phyloP scores from a whole-genome alignment of 2,329 filamentous ascomycete genomes.

The Pseudocercospora macadamiae region DNA sequence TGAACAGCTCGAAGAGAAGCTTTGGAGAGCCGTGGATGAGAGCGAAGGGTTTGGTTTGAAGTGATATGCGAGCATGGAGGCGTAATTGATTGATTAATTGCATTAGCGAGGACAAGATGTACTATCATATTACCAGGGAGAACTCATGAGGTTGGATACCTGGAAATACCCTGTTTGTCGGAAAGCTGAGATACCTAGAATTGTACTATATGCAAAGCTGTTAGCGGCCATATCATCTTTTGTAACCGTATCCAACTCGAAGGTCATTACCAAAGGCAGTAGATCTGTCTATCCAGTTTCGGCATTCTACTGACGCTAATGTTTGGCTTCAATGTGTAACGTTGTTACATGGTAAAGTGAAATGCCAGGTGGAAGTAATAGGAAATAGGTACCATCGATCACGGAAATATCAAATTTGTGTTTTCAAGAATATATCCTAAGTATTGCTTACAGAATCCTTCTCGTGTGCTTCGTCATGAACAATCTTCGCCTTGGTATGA shows the following conservation, averaged over 20 bases:
- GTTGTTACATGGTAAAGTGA: too few species aligned
- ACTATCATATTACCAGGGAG: not conserved
- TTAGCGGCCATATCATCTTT: too few species aligned
- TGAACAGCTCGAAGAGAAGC: constrained; percentile 67
- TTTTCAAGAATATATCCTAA: too few species aligned
- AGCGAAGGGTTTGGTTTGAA: constrained; percentile 93
- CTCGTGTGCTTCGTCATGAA: not conserved
- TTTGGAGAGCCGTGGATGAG: constrained; percentile 86
- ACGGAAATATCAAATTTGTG: too few species aligned
- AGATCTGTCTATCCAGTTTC: too few species aligned
- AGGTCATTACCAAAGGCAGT: too few species aligned
- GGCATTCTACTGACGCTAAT: too few species aligned
- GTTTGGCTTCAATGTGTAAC: too few species aligned
- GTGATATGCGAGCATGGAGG: constrained; percentile 40
- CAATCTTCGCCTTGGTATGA: not conserved
- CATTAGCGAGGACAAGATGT: not conserved
- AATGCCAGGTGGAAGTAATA: too few species aligned
- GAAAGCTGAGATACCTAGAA: not conserved
- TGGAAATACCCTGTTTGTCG: not conserved
- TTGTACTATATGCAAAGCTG: not conserved
- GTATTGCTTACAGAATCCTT: too few species aligned
- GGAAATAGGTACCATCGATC: too few species aligned
- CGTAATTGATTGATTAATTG: not conserved
- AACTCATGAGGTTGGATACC: not conserved
- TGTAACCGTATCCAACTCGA: too few species aligned